Evolutionary conservation across 306 rosid genomes (phyloP).

Genomic region (Spatholobus suberectus): DNA sequence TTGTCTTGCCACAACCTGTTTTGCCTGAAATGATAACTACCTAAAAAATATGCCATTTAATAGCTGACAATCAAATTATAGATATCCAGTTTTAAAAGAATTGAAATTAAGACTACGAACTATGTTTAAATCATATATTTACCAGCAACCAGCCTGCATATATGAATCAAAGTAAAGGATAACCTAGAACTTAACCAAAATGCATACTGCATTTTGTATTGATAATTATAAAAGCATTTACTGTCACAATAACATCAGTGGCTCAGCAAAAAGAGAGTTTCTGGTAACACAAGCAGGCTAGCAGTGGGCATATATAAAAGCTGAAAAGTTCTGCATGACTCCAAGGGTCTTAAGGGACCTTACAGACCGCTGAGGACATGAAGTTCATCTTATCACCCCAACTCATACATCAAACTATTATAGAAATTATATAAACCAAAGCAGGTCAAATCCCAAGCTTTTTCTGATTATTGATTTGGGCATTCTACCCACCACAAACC

Average conservation of each 20-base stretch:
- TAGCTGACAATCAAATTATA: conserved; percentile 20
- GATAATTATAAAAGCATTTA: not conserved
- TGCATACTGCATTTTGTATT: not conserved
- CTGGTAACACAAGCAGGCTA: not conserved
- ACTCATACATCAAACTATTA: not conserved
- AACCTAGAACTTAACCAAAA: conserved; percentile 7
- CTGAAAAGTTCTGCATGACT: not conserved
- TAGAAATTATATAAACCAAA: conserved; percentile 14
- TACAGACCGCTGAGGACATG: not conserved
- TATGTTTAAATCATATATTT: conserved; percentile 25
- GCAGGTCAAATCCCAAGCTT: conserved; percentile 1
- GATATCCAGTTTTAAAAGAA: not conserved
- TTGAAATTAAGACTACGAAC: conserved; percentile 1
- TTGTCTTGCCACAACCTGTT: conserved; percentile 99
- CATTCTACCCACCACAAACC: conserved; percentile 10
- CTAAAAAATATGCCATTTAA: conserved; percentile 49
- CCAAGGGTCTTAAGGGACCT: not conserved
- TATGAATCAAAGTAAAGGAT: conserved; percentile 17
- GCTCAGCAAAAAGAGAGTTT: not conserved
- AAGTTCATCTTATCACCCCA: conserved; percentile 8
- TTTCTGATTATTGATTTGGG: not conserved
- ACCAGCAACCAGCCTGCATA: conserved; percentile 24
- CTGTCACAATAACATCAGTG: not conserved
- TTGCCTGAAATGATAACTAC: conserved; percentile 88
- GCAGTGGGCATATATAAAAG: not conserved